Base-by-base conservation (phyloP, 2,329 filamentous ascomycete species). In the Pseudogymnoascus pannorum region DNA sequence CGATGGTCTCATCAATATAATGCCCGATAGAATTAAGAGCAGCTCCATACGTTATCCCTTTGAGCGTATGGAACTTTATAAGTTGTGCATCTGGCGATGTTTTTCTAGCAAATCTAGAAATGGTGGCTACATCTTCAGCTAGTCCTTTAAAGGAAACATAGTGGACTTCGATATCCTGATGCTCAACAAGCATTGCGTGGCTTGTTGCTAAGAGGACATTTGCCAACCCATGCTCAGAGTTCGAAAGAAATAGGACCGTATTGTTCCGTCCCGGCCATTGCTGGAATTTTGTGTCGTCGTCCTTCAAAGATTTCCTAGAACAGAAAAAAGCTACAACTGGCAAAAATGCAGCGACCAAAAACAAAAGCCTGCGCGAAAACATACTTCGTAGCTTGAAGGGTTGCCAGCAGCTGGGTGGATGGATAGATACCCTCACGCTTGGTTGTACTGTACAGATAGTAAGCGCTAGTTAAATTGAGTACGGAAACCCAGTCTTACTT, bases 181-280 rank as follows among this genome's bases (percentile, higher is more conserved):
- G 70, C 5, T 72, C 68, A 3, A 69, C 66, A 1, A 77, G 64
- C 0, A 80, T 69, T 26, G 77, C 77, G 35, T 76, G 71, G 3
- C 71, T 71, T 0, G 75, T 73, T 5, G 78, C 78, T 5, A 81
- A 64, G 35, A 78, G 72, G 22, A 80, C 74, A 65, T 79, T 80
- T 16, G 76, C 74, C 61, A 79, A 75, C 3, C 79, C 78, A 62
- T 74, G 73, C 61, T 80, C 78, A 58, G 72, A 71, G 65, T 76
- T 79, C 3, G 77, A 76, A 40, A 80, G 65, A 42, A 81, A 74
- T 1, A 80, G 68, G 7, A 78, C 70, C 54, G 61, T 69, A 7
- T 60, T 64, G 29, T 42, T 59, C 16, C 57, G 16, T n/a, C 57
- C 22, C n/a, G 22, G 33, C 33, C 33, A 36, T 36, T 36, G 33